A percentile compares a stretch with the other conserved stretches of the same genome.
These are phyloP conservation scores for Neurospora sp. DNA, from an alignment of 2,329 filamentous ascomycete genomes.

Conservation along the genomic window DNA sequence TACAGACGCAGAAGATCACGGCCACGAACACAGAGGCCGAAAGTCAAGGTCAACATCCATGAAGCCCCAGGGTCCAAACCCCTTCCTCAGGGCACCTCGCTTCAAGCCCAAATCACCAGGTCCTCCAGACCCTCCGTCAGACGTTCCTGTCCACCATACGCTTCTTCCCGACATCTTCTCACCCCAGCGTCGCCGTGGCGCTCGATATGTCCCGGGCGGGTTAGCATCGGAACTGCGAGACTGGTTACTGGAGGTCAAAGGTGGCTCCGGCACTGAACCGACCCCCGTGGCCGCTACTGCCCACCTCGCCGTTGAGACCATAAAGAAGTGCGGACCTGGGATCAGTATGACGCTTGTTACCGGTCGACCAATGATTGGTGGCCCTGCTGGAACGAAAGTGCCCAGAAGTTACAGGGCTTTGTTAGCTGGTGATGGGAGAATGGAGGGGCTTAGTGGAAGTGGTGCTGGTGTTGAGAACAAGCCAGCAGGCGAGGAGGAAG, in stretches of 20 bases:
- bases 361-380: slow-evolving; percentile 2
- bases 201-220: slow-evolving; percentile 28
- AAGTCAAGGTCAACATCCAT: not conserved
- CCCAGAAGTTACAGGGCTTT: slow-evolving; percentile 1
- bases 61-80: slow-evolving; percentile 9
- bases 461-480: not conserved
- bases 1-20: not conserved
- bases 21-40: not conserved
- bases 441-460: slow-evolving; percentile 4
- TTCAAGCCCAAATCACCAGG: slow-evolving; percentile 24
- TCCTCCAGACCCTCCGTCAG: not conserved
- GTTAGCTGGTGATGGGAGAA: slow-evolving; percentile 7
- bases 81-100: slow-evolving; percentile 27
- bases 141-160: slow-evolving; percentile 4
- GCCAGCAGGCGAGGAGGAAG: slow-evolving; percentile 15
- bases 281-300: slow-evolving; percentile 2
- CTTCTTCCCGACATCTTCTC: slow-evolving; percentile 30
- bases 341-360: slow-evolving; percentile 21
- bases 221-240: slow-evolving; percentile 32
- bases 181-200: slow-evolving; percentile 23
- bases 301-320: slow-evolving; percentile 3
- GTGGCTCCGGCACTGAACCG: slow-evolving; percentile 12
- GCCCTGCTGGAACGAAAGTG: not conserved
- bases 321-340: slow-evolving; percentile 12
- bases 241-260: slow-evolving; percentile 35